Conservation (phyloP, 2,329 filamentous ascomycete genomes). For the Aspergillus uvarum region DNA sequence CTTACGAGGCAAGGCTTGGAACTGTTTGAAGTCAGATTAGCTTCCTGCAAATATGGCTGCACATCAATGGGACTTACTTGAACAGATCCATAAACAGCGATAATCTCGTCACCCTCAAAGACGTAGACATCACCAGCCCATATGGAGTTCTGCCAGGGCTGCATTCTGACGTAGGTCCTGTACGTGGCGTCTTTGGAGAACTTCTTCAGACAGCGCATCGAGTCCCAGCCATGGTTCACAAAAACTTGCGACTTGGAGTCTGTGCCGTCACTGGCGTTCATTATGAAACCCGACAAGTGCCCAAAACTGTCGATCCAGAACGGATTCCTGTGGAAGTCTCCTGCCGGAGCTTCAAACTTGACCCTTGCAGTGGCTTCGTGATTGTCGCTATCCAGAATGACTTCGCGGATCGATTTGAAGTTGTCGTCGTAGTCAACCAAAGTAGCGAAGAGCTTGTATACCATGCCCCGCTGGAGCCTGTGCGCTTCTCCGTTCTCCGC, state of each 20-base stretch:
- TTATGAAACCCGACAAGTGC: constrained; percentile 60
- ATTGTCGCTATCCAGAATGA: constrained; percentile 57
- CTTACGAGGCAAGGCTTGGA: constrained; percentile 44
- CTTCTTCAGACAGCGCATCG: constrained; percentile 57
- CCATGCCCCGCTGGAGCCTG: constrained; percentile 71
- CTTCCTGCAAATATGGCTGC: neutral
- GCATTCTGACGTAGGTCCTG: constrained; percentile 63
- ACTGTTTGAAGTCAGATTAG: constrained; percentile 26
- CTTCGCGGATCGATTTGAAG: constrained; percentile 59
- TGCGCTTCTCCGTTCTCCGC: constrained; percentile 66
- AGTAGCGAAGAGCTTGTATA: constrained; percentile 70
- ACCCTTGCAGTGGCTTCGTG: constrained; percentile 58
- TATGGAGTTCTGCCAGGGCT: constrained; percentile 51
- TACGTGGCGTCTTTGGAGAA: constrained; percentile 55
- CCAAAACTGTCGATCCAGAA: constrained; percentile 61
- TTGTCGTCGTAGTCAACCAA: constrained; percentile 58
- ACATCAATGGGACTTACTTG: constrained; percentile 32
- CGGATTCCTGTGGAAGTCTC: constrained; percentile 58
- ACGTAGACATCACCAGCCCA: constrained; percentile 62
- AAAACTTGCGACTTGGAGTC: constrained; percentile 62
- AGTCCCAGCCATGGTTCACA: constrained; percentile 63
- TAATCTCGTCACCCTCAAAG: constrained; percentile 58
- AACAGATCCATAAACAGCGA: constrained; percentile 52
- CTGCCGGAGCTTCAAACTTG: constrained; percentile 56
- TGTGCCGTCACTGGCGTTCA: constrained; percentile 59